Base-by-base conservation (phyloP, 495 filamentous ascomycete genomes). In the Tuber borchii region DNA sequence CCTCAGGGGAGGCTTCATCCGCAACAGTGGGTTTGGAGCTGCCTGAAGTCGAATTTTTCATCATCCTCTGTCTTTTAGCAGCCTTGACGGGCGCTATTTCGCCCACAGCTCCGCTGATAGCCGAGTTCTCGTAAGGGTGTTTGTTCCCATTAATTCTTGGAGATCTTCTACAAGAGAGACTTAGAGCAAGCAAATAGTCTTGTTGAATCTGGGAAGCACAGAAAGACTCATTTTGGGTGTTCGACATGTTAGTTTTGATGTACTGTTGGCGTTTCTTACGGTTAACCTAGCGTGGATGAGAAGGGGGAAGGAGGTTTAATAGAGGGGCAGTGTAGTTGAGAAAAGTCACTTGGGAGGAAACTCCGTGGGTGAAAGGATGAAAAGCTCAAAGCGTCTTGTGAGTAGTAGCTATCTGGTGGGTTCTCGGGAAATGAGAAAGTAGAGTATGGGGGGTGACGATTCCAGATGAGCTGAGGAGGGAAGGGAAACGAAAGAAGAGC, bases 141-240 rank as follows among this genome's bases (percentile, higher is more conserved):
- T 65, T 65, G 31, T 17, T 19, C 56, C 56, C 56, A 34, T 17
- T 65, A 31, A 17, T 34, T 34, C 56, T 65, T 34, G 56, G 6
- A 65, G 56, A 65, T 31, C 56, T 65, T 65, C 56, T 65, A 19
- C 56, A 65, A 65, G 26, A 61, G n/a, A 61, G 26, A 65, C 56
- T 65, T 26, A 65, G 17, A 2, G 56, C 56, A 7, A 65, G 14
- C 56, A 65, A 65, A 19, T 34, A 34, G 56, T 65, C 56, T 16
- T 34, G 26, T 34, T 65, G 26, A 7, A 65, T 65, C 34, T 65
- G 56, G 34, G 56, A 65, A 34, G 31, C 6, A 10, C 4, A 16
- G 31, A 10, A 26, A 17, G 26, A 19, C 12, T 65, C 26, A 34
- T 65, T 65, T 12, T 65, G 56, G 10, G 56, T 8, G 56, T 26